Conservation (phyloP, 352 stramenopile genomes). For the Globisporangium perplexum region DNA sequence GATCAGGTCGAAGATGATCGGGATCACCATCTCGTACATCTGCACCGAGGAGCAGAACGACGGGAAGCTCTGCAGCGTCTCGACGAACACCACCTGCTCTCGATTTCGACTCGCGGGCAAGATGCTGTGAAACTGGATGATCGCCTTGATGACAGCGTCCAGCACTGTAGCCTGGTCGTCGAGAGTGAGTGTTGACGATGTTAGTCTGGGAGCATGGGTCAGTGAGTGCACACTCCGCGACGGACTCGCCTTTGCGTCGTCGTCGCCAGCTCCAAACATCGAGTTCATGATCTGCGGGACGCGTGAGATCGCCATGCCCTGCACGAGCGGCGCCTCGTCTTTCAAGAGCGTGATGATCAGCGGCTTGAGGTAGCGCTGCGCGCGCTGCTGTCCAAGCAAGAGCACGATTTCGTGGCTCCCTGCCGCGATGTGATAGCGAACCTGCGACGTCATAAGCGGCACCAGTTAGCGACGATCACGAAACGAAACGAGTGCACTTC, state of each 20-base stretch:
- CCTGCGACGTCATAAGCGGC: conserved; percentile 15
- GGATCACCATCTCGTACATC: conserved; percentile 37
- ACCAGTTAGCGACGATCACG: too few relatives aligned
- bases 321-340: conserved; percentile 53
- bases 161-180: conserved; percentile 31
- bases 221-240: not conserved
- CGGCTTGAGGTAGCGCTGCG: conserved; percentile 56
- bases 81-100: conserved; percentile 62
- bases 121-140: conserved; percentile 72
- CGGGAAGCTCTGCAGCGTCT: conserved; percentile 54
- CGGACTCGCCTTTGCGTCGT: conserved; percentile 58
- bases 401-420: conserved; percentile 69
- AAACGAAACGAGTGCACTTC: too few relatives aligned
- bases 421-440: conserved; percentile 59
- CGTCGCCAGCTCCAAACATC: conserved; percentile 46
- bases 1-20: conserved; percentile 73
- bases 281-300: conserved; percentile 41
- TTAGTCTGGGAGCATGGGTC: too few relatives aligned
- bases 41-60: conserved; percentile 16
- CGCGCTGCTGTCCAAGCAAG: conserved; percentile 55
- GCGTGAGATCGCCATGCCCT: conserved; percentile 55
- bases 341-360: conserved; percentile 51
- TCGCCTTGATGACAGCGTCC: conserved; percentile 53
- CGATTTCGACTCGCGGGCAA: conserved; percentile 57
- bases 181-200: too few relatives aligned